phyloP scores from a whole-genome alignment of 345 rosid genomes.

The Salix viminalis region DNA sequence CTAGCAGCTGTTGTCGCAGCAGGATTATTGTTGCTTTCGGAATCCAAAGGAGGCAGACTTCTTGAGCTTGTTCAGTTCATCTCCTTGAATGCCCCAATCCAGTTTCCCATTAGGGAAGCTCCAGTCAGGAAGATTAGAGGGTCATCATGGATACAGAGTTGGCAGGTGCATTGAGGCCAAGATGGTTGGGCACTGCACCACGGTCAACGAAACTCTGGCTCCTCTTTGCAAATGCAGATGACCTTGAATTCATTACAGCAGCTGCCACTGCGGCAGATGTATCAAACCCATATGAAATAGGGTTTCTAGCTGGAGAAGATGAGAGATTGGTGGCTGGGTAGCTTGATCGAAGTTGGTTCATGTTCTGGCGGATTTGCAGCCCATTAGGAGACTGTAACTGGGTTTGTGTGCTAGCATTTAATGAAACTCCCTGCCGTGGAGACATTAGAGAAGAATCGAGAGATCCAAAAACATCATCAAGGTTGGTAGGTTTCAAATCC shows the following conservation, averaged over 20 bases:
- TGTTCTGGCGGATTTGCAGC: constrained; percentile 58
- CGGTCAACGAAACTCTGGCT: constrained; percentile 91
- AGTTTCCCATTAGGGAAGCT: constrained; percentile 73
- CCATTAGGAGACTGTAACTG: constrained; percentile 68
- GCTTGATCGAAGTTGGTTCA: constrained; percentile 63
- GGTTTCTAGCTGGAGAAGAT: constrained; percentile 56
- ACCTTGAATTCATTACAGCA: constrained; percentile 86
- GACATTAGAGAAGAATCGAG: constrained; percentile 53
- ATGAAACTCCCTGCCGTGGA: constrained; percentile 45
- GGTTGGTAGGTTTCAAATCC: constrained; percentile 50
- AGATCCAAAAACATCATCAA: constrained; percentile 62
- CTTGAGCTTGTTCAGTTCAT: constrained; percentile 78
- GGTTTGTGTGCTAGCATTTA: constrained; percentile 35
- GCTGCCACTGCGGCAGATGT: constrained; percentile 86
- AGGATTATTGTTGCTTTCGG: constrained; percentile 40
- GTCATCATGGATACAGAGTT: constrained; percentile 40
- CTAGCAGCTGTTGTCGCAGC: constrained; percentile 25
- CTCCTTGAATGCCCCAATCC: constrained; percentile 88
- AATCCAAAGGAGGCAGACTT: constrained; percentile 77
- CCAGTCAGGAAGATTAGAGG: constrained; percentile 66
- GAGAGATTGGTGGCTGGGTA: constrained; percentile 43
- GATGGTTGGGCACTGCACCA: constrained; percentile 33
- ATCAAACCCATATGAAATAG: constrained; percentile 56
- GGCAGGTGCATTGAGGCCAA: constrained; percentile 44
- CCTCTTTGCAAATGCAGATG: constrained; percentile 77